A percentile compares a stretch with the other conserved stretches of the same genome.
phyloP scores from a whole-genome alignment of 2,329 filamentous ascomycete genomes.

The Didymella sp. region DNA sequence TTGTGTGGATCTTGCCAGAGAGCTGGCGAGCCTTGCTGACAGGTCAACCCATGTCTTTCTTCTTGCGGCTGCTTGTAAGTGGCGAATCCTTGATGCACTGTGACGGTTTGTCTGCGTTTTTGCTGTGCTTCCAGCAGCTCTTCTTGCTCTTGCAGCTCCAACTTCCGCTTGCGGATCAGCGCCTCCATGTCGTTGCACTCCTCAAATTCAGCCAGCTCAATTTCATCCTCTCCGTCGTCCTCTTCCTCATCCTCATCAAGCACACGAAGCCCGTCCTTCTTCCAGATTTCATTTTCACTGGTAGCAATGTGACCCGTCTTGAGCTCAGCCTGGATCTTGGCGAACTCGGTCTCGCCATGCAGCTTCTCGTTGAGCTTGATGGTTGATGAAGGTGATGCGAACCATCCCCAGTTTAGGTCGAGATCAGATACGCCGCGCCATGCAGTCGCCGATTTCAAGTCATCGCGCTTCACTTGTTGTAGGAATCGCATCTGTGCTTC shows the following conservation, averaged over 20 bases:
- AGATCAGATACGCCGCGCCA: conserved; percentile 54
- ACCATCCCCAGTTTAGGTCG: conserved; percentile 57
- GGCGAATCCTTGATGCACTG: background rate
- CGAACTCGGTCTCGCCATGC: conserved; percentile 50
- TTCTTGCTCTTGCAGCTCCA: conserved; percentile 32
- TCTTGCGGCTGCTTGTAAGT: background rate
- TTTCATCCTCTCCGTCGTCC: conserved; percentile 49
- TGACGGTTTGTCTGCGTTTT: conserved; percentile 1
- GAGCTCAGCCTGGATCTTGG: conserved; percentile 47
- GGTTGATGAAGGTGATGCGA: conserved; percentile 51
- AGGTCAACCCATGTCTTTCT: conserved; percentile 1
- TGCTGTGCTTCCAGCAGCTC: conserved; percentile 5
- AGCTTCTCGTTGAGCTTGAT: conserved; percentile 50
- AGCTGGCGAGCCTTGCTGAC: background rate
- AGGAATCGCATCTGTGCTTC: conserved; percentile 45
- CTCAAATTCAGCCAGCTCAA: conserved; percentile 32
- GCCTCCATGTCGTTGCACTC: conserved; percentile 43
- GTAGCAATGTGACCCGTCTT: conserved; percentile 46
- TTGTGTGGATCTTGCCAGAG: background rate
- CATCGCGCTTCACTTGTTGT: conserved; percentile 44
- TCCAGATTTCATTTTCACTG: conserved; percentile 56
- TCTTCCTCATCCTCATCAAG: conserved; percentile 46
- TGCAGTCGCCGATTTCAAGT: conserved; percentile 35
- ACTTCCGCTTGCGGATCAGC: conserved; percentile 50
- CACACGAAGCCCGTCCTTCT: conserved; percentile 56